Evolutionary conservation across 2,329 filamentous ascomycete genomes (phyloP), one percentile per base, ranked within the genome.

Genomic region (Colletotrichum tropicale): DNA sequence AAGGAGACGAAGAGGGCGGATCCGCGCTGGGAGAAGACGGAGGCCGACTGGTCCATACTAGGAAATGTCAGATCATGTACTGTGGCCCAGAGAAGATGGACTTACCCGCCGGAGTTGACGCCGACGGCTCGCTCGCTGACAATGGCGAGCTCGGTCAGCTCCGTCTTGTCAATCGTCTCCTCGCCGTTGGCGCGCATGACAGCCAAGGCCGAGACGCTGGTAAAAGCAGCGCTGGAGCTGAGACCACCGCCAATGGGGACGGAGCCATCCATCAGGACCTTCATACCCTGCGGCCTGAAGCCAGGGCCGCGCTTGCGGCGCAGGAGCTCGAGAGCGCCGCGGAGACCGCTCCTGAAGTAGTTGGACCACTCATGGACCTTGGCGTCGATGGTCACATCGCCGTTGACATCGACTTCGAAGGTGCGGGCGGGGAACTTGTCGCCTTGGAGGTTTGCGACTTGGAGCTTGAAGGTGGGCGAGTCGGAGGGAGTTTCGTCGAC

Each of bases 21-120:
- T 66, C 95, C 96, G 78, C 93, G 93, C 80, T 95, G 90, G 1
- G 96, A 96, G 85, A 99, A 97, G 78, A 99, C 96, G 0, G 96
- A 98, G 38, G 97, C 97, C 16, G 96, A 93, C 87, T 99, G 97
- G 82, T 99, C 97, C 97, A 99, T 98, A 71, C 96, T 95, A 77
- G 72, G 58, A 1, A 10, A 43, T 65, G 55, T 72, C 34, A 69
- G 70, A 18, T 24, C 15, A 13, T 48, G 58, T 38, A n/a, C 15
- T 34, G 60, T 4, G 30, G 12, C 6, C 24, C 34, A n/a, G 55
- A 21, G 48, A 26, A 43, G 28, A 30, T 56, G 28, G 1, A 79
- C 92, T 87, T 86, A 95, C 94, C 95, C 97, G 84, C 97, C 97
- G 7, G 96, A 98, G 86, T 98, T 98, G 80, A 99, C 97, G 67